Conservation (phyloP, 768 basidiomycete species). For the Suillus variegatus region DNA sequence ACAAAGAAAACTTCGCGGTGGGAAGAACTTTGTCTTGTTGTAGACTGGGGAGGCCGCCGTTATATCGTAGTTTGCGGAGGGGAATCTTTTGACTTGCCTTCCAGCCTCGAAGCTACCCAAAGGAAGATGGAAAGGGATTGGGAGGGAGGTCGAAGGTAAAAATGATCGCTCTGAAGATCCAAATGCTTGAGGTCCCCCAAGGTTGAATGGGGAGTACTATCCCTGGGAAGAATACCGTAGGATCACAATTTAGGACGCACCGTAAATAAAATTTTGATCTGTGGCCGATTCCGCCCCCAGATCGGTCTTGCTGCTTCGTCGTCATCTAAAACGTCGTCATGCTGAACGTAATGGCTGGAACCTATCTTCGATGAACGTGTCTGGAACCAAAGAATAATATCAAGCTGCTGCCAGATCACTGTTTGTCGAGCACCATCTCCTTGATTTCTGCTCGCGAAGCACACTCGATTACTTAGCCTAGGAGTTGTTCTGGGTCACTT, state of each 20-base stretch:
- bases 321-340: constrained; percentile 2
- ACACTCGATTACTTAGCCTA: neutral
- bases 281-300: neutral
- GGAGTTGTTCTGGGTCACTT: neutral
- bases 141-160: neutral
- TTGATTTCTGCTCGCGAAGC: neutral
- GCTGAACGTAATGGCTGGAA: neutral
- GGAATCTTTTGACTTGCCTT: neutral
- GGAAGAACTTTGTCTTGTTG: neutral
- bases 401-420: neutral
- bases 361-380: neutral
- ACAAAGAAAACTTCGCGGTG: constrained; percentile 1
- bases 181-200: neutral
- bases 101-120: neutral
- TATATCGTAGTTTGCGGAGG: constrained; percentile 1
- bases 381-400: neutral
- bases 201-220: neutral
- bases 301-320: neutral
- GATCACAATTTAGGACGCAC: neutral
- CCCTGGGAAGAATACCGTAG: neutral
- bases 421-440: neutral
- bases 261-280: neutral
- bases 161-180: constrained; percentile 1
- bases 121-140: neutral
- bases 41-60: neutral